Evolutionary conservation across 2,329 filamentous ascomycete genomes (phyloP), one percentile per base, ranked within the genome.

Genomic region (Arthrocladium fulminans): DNA sequence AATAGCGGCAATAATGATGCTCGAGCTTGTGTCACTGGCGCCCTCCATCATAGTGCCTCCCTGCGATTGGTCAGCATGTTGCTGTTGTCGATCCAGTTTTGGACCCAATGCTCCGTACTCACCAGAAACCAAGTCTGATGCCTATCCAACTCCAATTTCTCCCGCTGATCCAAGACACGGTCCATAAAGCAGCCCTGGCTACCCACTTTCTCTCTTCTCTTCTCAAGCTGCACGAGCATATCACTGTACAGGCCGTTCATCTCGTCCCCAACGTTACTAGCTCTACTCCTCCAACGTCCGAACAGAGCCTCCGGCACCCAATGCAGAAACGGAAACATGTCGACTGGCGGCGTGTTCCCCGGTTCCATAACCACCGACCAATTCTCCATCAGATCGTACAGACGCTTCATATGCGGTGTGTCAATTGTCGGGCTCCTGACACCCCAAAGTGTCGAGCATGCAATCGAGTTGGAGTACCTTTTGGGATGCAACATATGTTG

Each of bases 381-480:
- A 7, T 65, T 57, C 38, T 71, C 65, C 67, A 72, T 68, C 4
- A 71, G 50, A 6, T 63, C 53, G 52, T 71, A 71, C 9, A 73
- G 59, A 13, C 61, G 55, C 13, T 53, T 58, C 62, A 69, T 67
- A 49, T 72, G 63, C 10, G 51, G 46, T 4, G 60, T 63, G 29
- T 67, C 52, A 49, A 61, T 57, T 2, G 52, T 53, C 1, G 55
- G 56, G 0, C 64, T 67, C 5, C 68, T 58, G 13, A 64, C 63
- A 5, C 67, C 67, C 48, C 63, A 70, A 12, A 66, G 60, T 50
- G 50, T 56, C 10, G 38, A 47, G 30, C 48, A 52, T 71, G 54
- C 72, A 45, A 75, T 67, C 50, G 70, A 73, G 52, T 76, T 76
- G 43, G 65, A 71, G 50, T 66, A 74, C 2, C 74, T 61, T 52